Conservation (phyloP, 352 stramenopile genomes). For the Thalassiosira exigua region DNA sequence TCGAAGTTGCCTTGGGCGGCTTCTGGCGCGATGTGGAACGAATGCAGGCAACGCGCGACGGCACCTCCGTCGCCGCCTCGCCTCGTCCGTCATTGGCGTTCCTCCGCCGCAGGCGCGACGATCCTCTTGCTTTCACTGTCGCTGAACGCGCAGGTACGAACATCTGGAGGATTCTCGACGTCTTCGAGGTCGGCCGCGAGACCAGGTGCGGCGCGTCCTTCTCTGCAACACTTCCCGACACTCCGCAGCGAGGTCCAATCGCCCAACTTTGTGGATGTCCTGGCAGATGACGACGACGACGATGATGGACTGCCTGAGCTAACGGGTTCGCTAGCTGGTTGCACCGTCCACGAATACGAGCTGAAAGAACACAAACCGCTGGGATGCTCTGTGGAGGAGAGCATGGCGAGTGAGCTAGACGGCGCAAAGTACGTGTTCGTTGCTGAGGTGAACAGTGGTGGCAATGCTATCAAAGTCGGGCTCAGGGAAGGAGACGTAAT, state of each 20-base stretch:
- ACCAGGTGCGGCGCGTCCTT: background rate
- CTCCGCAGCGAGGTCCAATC: conserved; percentile 33
- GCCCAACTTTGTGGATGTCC: conserved; percentile 21
- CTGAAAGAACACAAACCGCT: conserved; percentile 70
- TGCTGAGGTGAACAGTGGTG: conserved; percentile 58
- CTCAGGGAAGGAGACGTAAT: conserved; percentile 79
- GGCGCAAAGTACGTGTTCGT: conserved; percentile 73
- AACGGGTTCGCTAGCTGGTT: conserved; percentile 23
- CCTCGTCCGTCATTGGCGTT: conserved; percentile 1
- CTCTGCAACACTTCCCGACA: background rate
- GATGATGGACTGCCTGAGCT: conserved; percentile 27
- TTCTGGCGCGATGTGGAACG: too few species aligned
- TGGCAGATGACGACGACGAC: conserved; percentile 6
- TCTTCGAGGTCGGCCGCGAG: background rate
- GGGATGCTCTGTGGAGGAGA: conserved; percentile 79
- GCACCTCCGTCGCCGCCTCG: background rate
- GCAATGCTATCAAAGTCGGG: conserved; percentile 67
- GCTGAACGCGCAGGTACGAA: conserved; percentile 4
- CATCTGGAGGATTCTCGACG: conserved; percentile 20
- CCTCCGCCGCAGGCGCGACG: conserved; percentile 11
- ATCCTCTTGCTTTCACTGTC: conserved; percentile 4
- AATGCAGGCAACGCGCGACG: too few species aligned
- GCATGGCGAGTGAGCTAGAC: conserved; percentile 57
- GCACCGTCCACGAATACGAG: conserved; percentile 46
- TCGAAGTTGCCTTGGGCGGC: too few species aligned